Percentiles rank a stretch among this genome's conserved stretches.
phyloP scores from a whole-genome alignment of 176 grass and related monocot species.

The Leersia perrieri region DNA sequence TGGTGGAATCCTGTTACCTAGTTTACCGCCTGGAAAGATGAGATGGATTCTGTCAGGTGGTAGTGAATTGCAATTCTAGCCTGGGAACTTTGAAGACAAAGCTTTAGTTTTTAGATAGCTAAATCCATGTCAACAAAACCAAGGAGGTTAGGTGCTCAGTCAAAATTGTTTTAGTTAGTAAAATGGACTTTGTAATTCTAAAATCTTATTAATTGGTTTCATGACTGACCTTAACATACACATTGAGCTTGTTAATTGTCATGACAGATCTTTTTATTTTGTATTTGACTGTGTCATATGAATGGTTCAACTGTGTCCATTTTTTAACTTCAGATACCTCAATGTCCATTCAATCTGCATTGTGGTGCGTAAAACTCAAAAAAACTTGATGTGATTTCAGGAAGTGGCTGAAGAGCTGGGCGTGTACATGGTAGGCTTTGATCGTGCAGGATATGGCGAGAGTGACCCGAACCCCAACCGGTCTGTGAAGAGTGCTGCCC shows the following conservation, averaged over 20 bases:
- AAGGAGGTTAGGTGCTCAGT: not conserved
- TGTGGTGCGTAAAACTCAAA: not conserved
- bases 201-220: not conserved
- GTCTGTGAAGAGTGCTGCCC: slow-evolving; percentile 49
- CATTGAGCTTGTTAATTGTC: not conserved
- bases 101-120: not conserved
- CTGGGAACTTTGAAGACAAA: not conserved
- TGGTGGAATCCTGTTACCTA: not conserved
- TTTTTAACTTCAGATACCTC: not conserved
- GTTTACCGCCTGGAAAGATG: not conserved
- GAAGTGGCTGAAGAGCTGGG: slow-evolving; percentile 67
- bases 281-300: not conserved
- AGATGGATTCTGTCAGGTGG: not conserved
- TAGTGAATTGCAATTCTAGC: not conserved
- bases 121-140: not conserved
- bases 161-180: not conserved
- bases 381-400: slow-evolving; percentile 8
- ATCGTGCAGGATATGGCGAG: slow-evolving; percentile 65
- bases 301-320: not conserved
- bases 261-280: not conserved
- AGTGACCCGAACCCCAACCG: slow-evolving; percentile 70
- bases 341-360: too few relatives aligned
- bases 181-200: not conserved
- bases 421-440: slow-evolving; percentile 76
- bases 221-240: not conserved